Percentiles rank a stretch among this genome's conserved stretches.
Conservation (phyloP, 2,329 filamentous ascomycete genomes). For the Phyllachora maydis region DNA sequence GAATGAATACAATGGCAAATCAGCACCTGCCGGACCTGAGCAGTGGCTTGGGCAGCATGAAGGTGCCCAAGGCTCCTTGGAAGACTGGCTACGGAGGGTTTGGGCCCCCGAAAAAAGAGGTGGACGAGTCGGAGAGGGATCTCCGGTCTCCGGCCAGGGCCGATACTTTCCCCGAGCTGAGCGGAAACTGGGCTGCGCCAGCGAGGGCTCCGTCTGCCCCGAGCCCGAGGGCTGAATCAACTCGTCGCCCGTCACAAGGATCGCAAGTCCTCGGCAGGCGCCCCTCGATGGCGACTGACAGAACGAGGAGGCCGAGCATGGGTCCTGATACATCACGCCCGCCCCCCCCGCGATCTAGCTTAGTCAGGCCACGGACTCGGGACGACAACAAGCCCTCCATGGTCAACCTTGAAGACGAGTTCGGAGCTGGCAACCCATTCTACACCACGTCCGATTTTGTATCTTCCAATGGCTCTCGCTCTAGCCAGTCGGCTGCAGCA, state of each 20-base stretch:
- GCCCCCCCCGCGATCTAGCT: constrained; percentile 29
- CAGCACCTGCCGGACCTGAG: constrained; percentile 13
- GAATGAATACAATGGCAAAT: too few relatives aligned
- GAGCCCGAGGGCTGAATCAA: constrained; percentile 13
- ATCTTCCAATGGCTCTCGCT: constrained; percentile 41
- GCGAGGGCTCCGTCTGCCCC: constrained; percentile 26
- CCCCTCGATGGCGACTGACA: constrained; percentile 8
- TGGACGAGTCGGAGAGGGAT: constrained; percentile 14
- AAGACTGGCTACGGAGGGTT: constrained; percentile 38
- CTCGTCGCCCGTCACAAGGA: constrained; percentile 5
- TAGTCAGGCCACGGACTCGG: constrained; percentile 19
- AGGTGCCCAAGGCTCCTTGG: constrained; percentile 17
- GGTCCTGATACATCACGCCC: constrained; percentile 26
- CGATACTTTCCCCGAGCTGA: constrained; percentile 28
- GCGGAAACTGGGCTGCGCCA: constrained; percentile 14
- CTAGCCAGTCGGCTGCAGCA: constrained; percentile 14
- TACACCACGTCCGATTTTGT: constrained; percentile 42
- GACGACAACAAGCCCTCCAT: constrained; percentile 12
- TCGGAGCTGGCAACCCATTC: constrained; percentile 40
- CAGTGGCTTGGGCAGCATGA: constrained; percentile 11
- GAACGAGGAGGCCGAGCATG: constrained; percentile 19
- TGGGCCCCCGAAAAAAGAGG: constrained; percentile 20
- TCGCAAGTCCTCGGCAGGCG: too few relatives aligned
- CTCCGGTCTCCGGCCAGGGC: constrained; percentile 21
- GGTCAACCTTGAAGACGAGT: constrained; percentile 36